These are phyloP conservation scores for Suhomyces wounanorum DNA, from an alignment of 1,139 yeast species.

Conservation along the genomic window DNA sequence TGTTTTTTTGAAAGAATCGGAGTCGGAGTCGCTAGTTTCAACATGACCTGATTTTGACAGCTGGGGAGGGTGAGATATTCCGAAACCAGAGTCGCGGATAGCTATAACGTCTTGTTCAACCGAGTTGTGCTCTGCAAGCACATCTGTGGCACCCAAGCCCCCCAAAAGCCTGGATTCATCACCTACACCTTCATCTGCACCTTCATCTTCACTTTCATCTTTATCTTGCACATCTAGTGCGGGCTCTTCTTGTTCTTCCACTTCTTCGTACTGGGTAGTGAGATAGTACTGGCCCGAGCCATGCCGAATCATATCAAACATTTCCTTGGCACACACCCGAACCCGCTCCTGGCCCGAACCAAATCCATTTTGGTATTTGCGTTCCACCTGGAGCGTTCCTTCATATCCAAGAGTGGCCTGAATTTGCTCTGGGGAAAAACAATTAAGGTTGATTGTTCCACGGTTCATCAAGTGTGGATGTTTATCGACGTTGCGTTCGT, in stretches of 20 bases:
- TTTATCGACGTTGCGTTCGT: background rate
- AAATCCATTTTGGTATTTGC: constrained; percentile 57
- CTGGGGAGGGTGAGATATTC: background rate
- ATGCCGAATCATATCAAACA: constrained; percentile 39
- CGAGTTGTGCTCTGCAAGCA: background rate
- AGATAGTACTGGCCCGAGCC: constrained; percentile 54
- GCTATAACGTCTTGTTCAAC: background rate
- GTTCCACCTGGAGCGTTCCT: constrained; percentile 54
- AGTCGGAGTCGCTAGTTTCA: constrained; percentile 5
- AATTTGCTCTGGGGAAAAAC: constrained; percentile 40
- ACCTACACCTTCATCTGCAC: constrained; percentile 1
- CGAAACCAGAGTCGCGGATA: background rate
- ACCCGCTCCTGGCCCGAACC: constrained; percentile 61
- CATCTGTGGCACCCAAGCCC: background rate
- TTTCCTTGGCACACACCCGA: constrained; percentile 49
- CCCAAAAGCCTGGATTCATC: background rate
- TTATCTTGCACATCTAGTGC: background rate
- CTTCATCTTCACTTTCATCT: constrained; percentile 8
- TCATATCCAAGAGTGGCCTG: constrained; percentile 32
- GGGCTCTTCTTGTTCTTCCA: constrained; percentile 5
- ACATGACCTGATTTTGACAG: background rate
- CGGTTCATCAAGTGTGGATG: background rate
- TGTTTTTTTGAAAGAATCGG: constrained; percentile 5
- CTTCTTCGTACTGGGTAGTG: constrained; percentile 63
- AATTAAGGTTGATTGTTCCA: constrained; percentile 21